A percentile compares a stretch with the other conserved stretches of the same genome.
Conservation (phyloP, 179 eudicot genomes). For the Heliamphora pulchella region DNA sequence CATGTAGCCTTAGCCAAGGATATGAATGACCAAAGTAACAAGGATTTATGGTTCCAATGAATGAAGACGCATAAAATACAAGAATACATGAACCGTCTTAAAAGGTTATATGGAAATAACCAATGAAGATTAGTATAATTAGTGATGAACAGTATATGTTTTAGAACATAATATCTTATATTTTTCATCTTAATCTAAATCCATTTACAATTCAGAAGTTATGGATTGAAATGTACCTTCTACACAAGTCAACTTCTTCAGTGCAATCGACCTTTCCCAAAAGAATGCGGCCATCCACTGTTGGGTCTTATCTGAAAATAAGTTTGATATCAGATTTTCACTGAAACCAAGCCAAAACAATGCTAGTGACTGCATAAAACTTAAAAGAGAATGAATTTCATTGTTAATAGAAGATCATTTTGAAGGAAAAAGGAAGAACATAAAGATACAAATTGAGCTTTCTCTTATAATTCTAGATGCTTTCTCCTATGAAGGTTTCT, state of each 20-base stretch:
- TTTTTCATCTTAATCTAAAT: not conserved
- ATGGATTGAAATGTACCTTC: constrained; percentile 44
- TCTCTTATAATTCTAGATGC: constrained; percentile 78
- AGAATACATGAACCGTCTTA: not conserved
- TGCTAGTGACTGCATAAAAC: not conserved
- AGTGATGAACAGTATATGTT: not conserved
- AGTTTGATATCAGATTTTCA: constrained; percentile 15
- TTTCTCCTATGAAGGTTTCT: constrained; percentile 99
- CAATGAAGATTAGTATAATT: not conserved
- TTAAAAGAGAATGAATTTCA: not conserved
- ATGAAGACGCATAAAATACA: not conserved
- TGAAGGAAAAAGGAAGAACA: not conserved
- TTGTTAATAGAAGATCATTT: not conserved
- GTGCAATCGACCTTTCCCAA: constrained; percentile 91
- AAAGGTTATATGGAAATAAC: not conserved
- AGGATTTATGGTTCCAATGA: not conserved
- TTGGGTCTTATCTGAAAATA: constrained; percentile 60
- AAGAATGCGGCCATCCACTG: constrained; percentile 75
- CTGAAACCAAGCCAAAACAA: not conserved
- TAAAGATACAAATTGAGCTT: constrained; percentile 37
- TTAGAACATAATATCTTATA: not conserved
- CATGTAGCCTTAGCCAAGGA: not conserved
- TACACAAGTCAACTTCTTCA: constrained; percentile 65
- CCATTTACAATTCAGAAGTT: not conserved
- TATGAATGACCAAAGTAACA: not conserved